A percentile compares a stretch with the other conserved stretches of the same genome.
phyloP scores from a whole-genome alignment of 2,329 filamentous ascomycete genomes.

The Xylaria sp. region DNA sequence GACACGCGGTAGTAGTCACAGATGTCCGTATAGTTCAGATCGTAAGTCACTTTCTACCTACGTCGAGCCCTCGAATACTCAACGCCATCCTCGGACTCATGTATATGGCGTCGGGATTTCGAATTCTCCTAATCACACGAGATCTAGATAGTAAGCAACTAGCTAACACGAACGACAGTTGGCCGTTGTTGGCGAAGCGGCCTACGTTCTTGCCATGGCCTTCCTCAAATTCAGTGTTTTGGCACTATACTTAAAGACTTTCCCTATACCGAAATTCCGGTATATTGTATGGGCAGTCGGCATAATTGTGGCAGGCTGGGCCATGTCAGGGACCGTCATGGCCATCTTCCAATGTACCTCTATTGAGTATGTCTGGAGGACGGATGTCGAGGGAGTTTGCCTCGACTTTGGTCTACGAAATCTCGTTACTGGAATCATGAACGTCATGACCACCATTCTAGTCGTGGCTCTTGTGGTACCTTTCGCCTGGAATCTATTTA shows the following conservation, averaged over 20 bases:
- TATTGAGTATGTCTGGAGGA: conserved; percentile 28
- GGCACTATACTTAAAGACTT: conserved; percentile 21
- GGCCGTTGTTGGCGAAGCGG: conserved; percentile 27
- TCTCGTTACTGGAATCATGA: conserved; percentile 25
- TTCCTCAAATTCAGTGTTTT: conserved; percentile 34
- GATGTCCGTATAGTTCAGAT: conserved; percentile 29
- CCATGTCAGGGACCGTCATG: conserved; percentile 28
- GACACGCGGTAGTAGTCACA: conserved; percentile 21
- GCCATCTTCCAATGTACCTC: conserved; percentile 34
- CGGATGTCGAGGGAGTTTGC: conserved; percentile 15
- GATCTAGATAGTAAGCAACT: not conserved
- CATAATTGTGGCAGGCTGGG: conserved; percentile 27
- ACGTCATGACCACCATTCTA: conserved; percentile 19
- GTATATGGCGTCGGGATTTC: not conserved
- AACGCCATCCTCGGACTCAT: not conserved
- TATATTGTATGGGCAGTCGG: conserved; percentile 29
- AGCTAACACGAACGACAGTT: conserved; percentile 24
- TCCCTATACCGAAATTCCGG: conserved; percentile 23
- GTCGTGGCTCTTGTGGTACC: conserved; percentile 26
- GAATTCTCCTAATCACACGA: not conserved
- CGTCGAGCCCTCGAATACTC: too few relatives aligned
- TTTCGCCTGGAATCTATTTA: conserved; percentile 12
- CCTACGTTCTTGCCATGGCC: conserved; percentile 24
- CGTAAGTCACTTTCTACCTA: conserved; percentile 18
- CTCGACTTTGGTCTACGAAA: conserved; percentile 25